Evolutionary conservation across 2,329 filamentous ascomycete genomes (phyloP), one percentile per base, ranked within the genome.

Genomic region (Aspergillus eucalypticola): DNA sequence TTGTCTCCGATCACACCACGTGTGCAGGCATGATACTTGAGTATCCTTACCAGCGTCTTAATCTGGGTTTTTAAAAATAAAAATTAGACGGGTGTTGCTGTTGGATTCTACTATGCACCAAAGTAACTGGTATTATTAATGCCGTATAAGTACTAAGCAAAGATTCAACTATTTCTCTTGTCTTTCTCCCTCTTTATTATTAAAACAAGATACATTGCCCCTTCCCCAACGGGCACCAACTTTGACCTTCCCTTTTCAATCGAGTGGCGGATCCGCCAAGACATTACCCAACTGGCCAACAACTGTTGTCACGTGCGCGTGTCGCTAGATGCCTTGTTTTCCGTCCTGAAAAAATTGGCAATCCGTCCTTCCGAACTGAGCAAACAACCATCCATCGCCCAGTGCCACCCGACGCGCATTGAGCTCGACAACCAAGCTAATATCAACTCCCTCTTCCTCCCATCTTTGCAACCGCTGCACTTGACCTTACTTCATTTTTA

Each of bases 261-360:
- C 41, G 25, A 56, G 65, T 67, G 66, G 63, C 63, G 60, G 53
- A 55, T 41, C 21, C 44, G 65, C 65, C 66, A 68, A 66, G 62
- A 56, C 32, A 48, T 35, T 29, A n/a, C 42, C 21, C 42, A 23
- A n/a, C 44, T 25, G 21, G 13, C 21, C 25, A 3, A 27, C 25
- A 27, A 17, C 10, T 13, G 32, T 35, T 35, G 8, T 29, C 52
- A 54, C 38, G 41, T 55, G 60, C 42, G 64, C 64, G 67, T 21
- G 65, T 68, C 60, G 67, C 58, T 60, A 58, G 58, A 60, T 60
- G 63, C 55, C 56, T 65, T 56, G 67, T 55, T 67, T 72, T 69
- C 65, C 64, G 64, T 67, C 69, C 66, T 68, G 64, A 67, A 66
- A 71, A 68, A 63, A 56, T 68, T 67, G 66, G 69, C 66, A 70